Evolutionary conservation across 2,329 filamentous ascomycete species (phyloP).

Genomic region (Ambrosiella xylebori): DNA sequence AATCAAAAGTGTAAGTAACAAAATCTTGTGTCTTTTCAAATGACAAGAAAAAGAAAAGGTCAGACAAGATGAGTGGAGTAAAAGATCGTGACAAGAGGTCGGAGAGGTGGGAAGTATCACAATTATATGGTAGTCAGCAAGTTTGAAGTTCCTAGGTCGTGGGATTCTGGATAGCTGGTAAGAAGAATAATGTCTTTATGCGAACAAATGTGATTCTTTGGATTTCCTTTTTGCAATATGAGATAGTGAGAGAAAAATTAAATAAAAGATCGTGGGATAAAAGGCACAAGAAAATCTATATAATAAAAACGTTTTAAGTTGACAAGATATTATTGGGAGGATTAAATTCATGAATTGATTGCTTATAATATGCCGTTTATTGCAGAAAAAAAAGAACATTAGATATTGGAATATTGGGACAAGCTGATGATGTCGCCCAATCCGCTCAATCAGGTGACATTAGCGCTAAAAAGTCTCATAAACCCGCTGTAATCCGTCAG

Average conservation of each 20-base stretch:
- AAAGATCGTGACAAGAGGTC: not conserved
- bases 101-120: not conserved
- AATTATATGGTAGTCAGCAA: not conserved
- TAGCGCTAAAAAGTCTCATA: not conserved
- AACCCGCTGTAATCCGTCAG: not conserved
- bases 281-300: no score
- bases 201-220: not conserved
- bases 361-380: not conserved
- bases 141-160: not conserved
- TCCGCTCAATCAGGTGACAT: not conserved
- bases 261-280: not conserved
- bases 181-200: not conserved
- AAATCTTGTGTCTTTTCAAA: not conserved
- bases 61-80: not conserved
- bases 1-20: not conserved
- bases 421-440: not conserved
- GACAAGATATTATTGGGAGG: not conserved
- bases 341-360: not conserved
- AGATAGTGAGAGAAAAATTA: not conserved
- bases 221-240: not conserved
- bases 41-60: not conserved
- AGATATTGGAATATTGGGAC: not conserved
- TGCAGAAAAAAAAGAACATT: not conserved
- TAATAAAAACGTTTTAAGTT: not conserved
- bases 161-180: not conserved